Conservation (phyloP, 148 eudicot genomes). For the Spergularia bocconei region DNA sequence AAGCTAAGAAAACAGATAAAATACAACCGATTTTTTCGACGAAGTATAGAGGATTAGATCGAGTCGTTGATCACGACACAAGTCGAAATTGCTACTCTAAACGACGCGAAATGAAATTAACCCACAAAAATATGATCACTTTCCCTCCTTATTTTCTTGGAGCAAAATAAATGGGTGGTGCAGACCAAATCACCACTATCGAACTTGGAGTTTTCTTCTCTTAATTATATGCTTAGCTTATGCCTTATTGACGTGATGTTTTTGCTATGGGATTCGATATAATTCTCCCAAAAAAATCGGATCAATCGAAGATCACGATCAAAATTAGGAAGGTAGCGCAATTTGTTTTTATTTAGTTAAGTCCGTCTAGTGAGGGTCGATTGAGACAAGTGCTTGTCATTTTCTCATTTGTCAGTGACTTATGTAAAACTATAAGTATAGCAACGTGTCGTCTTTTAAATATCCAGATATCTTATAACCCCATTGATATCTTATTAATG, state of each 20-base stretch:
- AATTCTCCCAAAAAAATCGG: conserved; percentile 4
- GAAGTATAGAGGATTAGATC: too few relatives aligned
- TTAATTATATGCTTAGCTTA: not conserved
- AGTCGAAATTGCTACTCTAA: too few relatives aligned
- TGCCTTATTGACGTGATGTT: not conserved
- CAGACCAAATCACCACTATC: not conserved
- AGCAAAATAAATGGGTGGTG: too few relatives aligned
- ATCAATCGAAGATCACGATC: not conserved
- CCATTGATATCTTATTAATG: too few relatives aligned
- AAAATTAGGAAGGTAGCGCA: not conserved
- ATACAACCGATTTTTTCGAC: too few relatives aligned
- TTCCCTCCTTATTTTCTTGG: too few relatives aligned
- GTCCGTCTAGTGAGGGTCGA: not conserved
- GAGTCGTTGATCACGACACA: too few relatives aligned
- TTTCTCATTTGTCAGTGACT: conserved; percentile 22
- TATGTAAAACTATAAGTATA: not conserved
- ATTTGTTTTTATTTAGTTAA: not conserved
- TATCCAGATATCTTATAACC: conserved; percentile 26
- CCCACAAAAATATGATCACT: too few relatives aligned
- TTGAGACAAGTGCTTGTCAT: conserved; percentile 20
- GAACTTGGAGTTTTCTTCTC: not conserved
- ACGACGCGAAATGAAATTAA: too few relatives aligned
- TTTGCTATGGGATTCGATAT: not conserved
- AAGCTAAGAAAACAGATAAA: too few relatives aligned
- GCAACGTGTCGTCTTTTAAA: conserved; percentile 8